Conservation (phyloP, 306 rosid species). For the Urtica urens region DNA sequence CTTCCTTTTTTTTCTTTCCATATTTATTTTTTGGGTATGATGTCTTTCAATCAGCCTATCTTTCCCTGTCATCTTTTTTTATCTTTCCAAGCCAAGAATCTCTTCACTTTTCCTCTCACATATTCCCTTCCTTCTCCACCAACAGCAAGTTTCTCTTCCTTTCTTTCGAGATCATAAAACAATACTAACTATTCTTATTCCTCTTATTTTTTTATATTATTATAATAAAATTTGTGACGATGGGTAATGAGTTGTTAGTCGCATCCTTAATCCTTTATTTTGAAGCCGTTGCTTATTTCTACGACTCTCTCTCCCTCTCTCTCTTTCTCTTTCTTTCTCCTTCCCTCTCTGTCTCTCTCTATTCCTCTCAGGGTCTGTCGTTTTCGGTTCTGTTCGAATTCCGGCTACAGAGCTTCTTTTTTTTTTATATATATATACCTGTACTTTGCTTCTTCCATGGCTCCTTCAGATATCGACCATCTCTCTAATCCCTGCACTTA, state of each 20-base stretch:
- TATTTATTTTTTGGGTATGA: not conserved
- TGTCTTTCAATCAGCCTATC: not conserved
- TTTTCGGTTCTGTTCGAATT: constrained; percentile 25
- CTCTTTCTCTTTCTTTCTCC: not conserved
- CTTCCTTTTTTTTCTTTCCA: constrained; percentile 18
- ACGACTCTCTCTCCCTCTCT: constrained; percentile 1
- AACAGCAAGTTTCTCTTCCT: constrained; percentile 17
- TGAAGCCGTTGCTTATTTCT: constrained; percentile 16
- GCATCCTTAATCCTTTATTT: constrained; percentile 25
- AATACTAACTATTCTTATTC: no score
- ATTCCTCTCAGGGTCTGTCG: constrained; percentile 22
- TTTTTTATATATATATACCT: constrained; percentile 30
- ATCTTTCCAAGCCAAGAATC: constrained; percentile 92
- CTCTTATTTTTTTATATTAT: not conserved
- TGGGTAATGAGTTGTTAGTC: constrained; percentile 34
- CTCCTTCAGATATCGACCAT: constrained; percentile 62
- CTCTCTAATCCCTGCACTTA: constrained; percentile 80
- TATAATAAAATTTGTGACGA: constrained; percentile 29
- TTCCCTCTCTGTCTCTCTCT: constrained; percentile 8
- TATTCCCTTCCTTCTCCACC: constrained; percentile 48
- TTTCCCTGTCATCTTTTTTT: constrained; percentile 30
- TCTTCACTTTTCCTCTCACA: constrained; percentile 26
- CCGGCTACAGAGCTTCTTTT: not conserved
- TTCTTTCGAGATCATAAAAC: no score
- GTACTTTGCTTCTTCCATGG: constrained; percentile 35